A percentile compares a stretch with the other conserved stretches of the same genome.
phyloP scores from a whole-genome alignment of 2,329 filamentous ascomycete species.

The Aspergillus fischeri region DNA sequence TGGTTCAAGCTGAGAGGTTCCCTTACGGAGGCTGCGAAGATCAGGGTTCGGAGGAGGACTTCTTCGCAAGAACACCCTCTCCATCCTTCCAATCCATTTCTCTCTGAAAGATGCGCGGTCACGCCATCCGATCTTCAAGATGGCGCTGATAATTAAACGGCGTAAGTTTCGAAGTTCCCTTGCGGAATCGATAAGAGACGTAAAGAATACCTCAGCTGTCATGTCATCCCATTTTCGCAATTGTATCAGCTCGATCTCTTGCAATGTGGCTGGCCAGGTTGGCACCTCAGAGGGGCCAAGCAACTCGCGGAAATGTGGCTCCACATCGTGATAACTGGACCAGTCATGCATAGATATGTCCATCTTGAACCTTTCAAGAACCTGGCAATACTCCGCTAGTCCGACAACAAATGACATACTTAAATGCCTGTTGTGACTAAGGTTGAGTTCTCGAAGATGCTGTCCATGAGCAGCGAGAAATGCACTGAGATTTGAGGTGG shows the following conservation, averaged over 20 bases:
- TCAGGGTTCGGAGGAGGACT: constrained; percentile 28
- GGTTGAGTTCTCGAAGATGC: constrained; percentile 61
- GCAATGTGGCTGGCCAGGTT: constrained; percentile 70
- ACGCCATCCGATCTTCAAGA: constrained; percentile 75
- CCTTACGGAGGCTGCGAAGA: constrained; percentile 19
- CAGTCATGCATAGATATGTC: constrained; percentile 75
- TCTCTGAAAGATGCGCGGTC: constrained; percentile 74
- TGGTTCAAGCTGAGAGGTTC: background rate
- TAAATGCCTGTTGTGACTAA: constrained; percentile 76
- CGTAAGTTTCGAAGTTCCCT: constrained; percentile 63
- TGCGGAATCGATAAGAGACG: constrained; percentile 71
- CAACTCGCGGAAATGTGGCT: constrained; percentile 69
- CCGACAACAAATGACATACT: constrained; percentile 68
- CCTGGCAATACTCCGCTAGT: constrained; percentile 65
- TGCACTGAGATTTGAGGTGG: constrained; percentile 58
- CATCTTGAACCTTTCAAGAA: constrained; percentile 66
- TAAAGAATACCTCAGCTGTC: constrained; percentile 72
- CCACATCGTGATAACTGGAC: constrained; percentile 63
- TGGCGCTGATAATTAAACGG: constrained; percentile 67
- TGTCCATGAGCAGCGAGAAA: constrained; percentile 67
- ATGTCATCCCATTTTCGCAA: constrained; percentile 69
- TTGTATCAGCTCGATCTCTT: constrained; percentile 69
- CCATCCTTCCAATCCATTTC: constrained; percentile 69
- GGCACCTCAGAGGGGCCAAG: constrained; percentile 59
- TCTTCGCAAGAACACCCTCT: constrained; percentile 45